phyloP scores from a whole-genome alignment of 257 asterid genomes.

The Galeopsis tetrahit region DNA sequence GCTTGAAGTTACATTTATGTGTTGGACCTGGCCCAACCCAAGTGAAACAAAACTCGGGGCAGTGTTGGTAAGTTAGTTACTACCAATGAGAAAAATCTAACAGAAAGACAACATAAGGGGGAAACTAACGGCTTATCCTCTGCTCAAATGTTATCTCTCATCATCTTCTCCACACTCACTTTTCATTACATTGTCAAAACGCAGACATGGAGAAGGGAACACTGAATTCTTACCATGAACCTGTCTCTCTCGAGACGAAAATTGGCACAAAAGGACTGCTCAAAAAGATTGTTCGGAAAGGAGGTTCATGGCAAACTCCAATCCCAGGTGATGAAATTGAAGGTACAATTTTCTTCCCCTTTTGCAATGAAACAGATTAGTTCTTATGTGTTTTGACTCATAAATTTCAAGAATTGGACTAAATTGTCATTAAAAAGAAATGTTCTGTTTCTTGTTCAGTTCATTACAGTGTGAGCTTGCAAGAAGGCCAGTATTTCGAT shows the following conservation, averaged over 20 bases:
- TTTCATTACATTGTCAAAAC: neutral
- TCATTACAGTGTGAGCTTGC: slow-evolving; percentile 52
- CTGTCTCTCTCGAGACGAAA: slow-evolving; percentile 13
- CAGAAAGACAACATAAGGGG: slow-evolving; percentile 45
- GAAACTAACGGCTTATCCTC: slow-evolving; percentile 56
- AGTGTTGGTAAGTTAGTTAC: slow-evolving; percentile 30
- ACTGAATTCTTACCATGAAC: slow-evolving; percentile 14
- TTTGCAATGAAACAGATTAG: neutral
- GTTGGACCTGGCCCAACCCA: slow-evolving; percentile 10
- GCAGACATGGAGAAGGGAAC: slow-evolving; percentile 22
- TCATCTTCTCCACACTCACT: slow-evolving; percentile 15
- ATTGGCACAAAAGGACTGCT: slow-evolving; percentile 49
- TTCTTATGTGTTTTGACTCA: neutral
- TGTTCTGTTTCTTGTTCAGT: slow-evolving; percentile 45
- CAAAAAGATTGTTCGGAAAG: slow-evolving; percentile 47
- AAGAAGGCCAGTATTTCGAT: slow-evolving; percentile 48
- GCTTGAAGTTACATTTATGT: neutral
- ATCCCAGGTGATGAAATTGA: slow-evolving; percentile 67
- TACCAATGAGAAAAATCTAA: slow-evolving; percentile 28
- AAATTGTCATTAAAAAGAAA: neutral
- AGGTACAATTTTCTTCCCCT: slow-evolving; percentile 38
- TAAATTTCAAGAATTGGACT: neutral
- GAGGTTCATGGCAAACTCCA: slow-evolving; percentile 67
- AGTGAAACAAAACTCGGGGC: neutral
- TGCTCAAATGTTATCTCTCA: slow-evolving; percentile 33